Conservation (phyloP, 2,329 filamentous ascomycete species). For the Paradendryphiella salina region DNA sequence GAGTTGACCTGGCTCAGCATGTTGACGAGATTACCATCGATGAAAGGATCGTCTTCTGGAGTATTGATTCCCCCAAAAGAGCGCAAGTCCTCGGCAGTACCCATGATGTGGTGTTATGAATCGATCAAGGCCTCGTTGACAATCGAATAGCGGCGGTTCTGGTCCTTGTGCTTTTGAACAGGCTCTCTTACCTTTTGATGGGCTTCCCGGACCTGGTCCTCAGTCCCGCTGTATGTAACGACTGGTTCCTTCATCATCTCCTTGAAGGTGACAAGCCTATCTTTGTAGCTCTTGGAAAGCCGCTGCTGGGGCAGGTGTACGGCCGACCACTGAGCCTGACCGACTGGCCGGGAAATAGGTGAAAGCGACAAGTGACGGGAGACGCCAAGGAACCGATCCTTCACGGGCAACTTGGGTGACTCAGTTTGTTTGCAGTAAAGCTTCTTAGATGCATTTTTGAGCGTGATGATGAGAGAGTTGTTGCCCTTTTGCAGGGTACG, state of each 20-base stretch:
- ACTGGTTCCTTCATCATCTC: background rate
- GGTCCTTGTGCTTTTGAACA: background rate
- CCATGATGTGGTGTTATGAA: background rate
- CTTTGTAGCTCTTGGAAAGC: background rate
- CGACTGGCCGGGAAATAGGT: background rate
- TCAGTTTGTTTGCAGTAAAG: conserved; percentile 1
- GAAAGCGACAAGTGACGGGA: too few relatives aligned
- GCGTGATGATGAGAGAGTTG: conserved; percentile 15
- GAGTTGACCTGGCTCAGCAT: background rate
- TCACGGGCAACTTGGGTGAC: background rate
- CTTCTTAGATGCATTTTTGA: conserved; percentile 4
- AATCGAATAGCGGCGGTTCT: background rate
- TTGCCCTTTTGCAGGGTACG: conserved; percentile 9
- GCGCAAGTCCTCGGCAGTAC: background rate
- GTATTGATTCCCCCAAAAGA: background rate
- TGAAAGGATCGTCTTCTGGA: background rate
- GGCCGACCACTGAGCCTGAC: background rate
- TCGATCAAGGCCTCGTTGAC: background rate
- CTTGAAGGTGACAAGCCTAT: too few relatives aligned
- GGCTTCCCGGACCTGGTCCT: background rate
- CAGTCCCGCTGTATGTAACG: background rate
- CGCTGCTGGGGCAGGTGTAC: background rate
- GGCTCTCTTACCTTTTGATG: too few relatives aligned
- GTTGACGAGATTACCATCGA: background rate
- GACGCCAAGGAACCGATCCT: background rate